phyloP scores from a whole-genome alignment of 441 rosid species.

The Raphanus hybrid region DNA sequence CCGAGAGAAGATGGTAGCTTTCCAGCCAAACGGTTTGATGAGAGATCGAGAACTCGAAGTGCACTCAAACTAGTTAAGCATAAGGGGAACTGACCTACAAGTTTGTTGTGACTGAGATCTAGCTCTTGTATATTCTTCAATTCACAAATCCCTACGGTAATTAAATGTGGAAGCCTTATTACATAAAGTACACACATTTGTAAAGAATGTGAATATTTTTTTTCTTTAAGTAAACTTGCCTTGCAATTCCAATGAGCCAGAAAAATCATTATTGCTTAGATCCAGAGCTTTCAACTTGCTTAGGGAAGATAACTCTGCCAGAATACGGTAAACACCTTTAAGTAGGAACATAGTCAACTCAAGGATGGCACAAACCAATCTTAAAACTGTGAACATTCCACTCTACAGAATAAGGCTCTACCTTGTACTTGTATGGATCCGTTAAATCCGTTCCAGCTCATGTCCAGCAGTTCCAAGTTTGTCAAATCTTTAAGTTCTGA shows the following conservation, averaged over 20 bases:
- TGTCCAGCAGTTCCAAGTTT: no score
- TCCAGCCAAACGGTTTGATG: constrained; percentile 19
- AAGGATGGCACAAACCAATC: no score
- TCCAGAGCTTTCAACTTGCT: background rate
- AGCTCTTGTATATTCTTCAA: background rate
- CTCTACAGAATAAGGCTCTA: no score
- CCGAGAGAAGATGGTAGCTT: background rate
- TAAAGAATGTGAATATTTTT: no score
- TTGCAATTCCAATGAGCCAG: background rate
- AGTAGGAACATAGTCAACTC: no score
- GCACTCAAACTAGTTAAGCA: background rate
- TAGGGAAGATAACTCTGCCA: background rate
- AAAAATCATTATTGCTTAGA: background rate
- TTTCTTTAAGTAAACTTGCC: background rate
- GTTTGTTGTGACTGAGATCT: background rate
- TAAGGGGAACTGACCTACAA: background rate
- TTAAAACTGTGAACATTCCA: no score
- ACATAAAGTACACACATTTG: no score
- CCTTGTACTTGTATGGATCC: no score
- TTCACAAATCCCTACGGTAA: background rate
- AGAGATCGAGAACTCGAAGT: background rate
- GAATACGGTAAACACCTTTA: no score
- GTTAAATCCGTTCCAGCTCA: no score
- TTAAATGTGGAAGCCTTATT: background rate
- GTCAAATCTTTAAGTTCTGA: no score